Base-by-base conservation (phyloP, 148 eudicot species). In the Vaccinium darrowii region DNA sequence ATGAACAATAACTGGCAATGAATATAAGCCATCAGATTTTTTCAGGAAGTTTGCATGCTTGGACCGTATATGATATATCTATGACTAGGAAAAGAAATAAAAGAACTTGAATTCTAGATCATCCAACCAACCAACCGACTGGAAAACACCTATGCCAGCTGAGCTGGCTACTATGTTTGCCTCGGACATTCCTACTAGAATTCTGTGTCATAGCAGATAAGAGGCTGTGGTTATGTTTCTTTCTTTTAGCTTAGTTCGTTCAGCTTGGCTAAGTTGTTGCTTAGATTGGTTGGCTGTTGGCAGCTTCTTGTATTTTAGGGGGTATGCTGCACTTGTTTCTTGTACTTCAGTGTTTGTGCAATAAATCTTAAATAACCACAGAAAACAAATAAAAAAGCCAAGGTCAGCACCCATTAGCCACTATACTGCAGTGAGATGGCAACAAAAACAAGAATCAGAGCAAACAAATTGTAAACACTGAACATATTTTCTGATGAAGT, bases 391-490 rank as follows among this genome's bases (percentile, higher is more conserved):
- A 23, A 30, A 27, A 14, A 27, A 13, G 39, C 47, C 11, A 16
- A 43, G 83, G 56, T 49, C 8, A 81, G 74, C 86, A 79, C 62
- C 83, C n/a, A n/a, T 25, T 62, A 16, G 12, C 79, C 58, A 53
- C 23, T 57, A 69, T 80, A 27, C 67, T 78, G 80, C 47, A 54
- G 12, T 19, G 54, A 71, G 56, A 39, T 10, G 18, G 52, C 23
- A 50, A 79, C 25, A 63, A 84, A 50, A 60, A 78, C 39, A 80
- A 79, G 77, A 79, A 65, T 8, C 36, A 84, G 78, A 60, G 53
- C 75, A 50, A n/a, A 78, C 7, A 18, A 65, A 78, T 43, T 72
- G 58, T 11, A 79, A 54, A 57, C 18, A 85, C 27, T 77, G 51
- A 23, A 62, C 25, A 63, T 57, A n/a, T 50, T 8, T 12, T 71